A percentile compares a stretch with the other conserved stretches of the same genome.
These are phyloP conservation scores for Penicillium sp. DNA, from an alignment of 2,329 filamentous ascomycete species.

Conservation along the genomic window DNA sequence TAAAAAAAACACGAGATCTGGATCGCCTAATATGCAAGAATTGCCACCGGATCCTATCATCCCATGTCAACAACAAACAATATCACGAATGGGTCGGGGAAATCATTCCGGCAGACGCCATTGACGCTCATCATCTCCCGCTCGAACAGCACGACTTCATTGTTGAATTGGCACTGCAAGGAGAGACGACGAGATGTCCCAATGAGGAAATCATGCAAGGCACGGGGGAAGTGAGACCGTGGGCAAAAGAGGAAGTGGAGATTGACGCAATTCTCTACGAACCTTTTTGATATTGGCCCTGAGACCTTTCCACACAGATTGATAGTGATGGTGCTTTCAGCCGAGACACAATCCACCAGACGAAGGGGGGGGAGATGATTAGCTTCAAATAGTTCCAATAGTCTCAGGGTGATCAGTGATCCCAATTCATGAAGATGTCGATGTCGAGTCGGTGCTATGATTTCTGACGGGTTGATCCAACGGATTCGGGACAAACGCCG, in stretches of 20 bases:
- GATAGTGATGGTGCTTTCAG: slow-evolving; percentile 8
- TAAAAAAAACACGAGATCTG: slow-evolving; percentile 10
- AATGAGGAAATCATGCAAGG: slow-evolving; percentile 34
- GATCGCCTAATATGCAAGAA: slow-evolving; percentile 30
- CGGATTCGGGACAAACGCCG: slow-evolving; percentile 14
- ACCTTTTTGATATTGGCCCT: slow-evolving; percentile 19
- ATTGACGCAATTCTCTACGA: slow-evolving; percentile 19
- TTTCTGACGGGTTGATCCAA: not conserved
- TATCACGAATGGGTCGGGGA: slow-evolving; percentile 20
- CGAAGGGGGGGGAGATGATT: no score
- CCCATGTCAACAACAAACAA: slow-evolving; percentile 34
- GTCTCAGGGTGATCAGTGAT: no score
- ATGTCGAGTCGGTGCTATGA: slow-evolving; percentile 1
- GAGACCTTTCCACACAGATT: slow-evolving; percentile 20
- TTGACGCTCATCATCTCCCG: slow-evolving; percentile 27
- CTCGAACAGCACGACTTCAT: slow-evolving; percentile 24
- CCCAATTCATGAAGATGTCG: no score
- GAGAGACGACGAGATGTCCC: slow-evolving; percentile 23
- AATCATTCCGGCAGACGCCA: slow-evolving; percentile 23
- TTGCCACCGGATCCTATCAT: not conserved
- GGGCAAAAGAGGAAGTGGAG: slow-evolving; percentile 24
- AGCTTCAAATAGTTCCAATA: no score
- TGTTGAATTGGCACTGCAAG: slow-evolving; percentile 24
- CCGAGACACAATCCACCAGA: slow-evolving; percentile 17
- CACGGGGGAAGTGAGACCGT: slow-evolving; percentile 27